Conservation (phyloP, 1,139 yeast species). For the Zygoascus hellenicus region DNA sequence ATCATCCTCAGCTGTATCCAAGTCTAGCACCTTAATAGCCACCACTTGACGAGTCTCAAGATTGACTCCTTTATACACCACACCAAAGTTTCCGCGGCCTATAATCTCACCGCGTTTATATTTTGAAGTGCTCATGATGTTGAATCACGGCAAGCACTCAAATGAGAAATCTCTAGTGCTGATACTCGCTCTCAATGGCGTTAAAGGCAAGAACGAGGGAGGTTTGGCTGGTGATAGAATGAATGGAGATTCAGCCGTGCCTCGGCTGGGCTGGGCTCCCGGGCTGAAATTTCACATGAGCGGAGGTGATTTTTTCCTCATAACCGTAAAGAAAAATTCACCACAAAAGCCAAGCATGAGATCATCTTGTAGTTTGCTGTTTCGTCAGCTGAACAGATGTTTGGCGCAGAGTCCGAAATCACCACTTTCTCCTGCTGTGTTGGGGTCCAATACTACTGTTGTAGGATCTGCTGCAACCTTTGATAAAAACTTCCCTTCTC, state of each 20-base stretch:
- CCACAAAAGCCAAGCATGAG: neutral
- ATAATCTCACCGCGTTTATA: slow-evolving; percentile 84
- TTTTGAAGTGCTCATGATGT: slow-evolving; percentile 18
- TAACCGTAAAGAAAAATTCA: too few relatives aligned
- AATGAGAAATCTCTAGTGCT: too few relatives aligned
- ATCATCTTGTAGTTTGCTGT: neutral
- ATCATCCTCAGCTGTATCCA: slow-evolving; percentile 92
- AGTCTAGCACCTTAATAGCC: slow-evolving; percentile 86
- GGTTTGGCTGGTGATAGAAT: neutral
- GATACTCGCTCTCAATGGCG: too few relatives aligned
- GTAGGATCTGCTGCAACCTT: slow-evolving; percentile 22
- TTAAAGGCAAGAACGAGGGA: neutral
- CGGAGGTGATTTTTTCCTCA: too few relatives aligned
- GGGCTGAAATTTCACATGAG: too few relatives aligned
- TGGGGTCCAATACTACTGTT: slow-evolving; percentile 5
- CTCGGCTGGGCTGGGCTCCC: neutral
- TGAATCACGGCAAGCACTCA: too few relatives aligned
- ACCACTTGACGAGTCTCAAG: slow-evolving; percentile 65
- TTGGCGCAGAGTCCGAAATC: neutral
- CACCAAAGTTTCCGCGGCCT: slow-evolving; percentile 95
- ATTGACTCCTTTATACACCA: slow-evolving; percentile 76
- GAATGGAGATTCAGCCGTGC: neutral
- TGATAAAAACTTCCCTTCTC: slow-evolving; percentile 40
- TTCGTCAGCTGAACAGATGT: too few relatives aligned
- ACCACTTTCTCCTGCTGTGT: slow-evolving; percentile 1